Base-by-base conservation (phyloP, 2,329 filamentous ascomycete genomes). In the Trichophyton rubrum region DNA sequence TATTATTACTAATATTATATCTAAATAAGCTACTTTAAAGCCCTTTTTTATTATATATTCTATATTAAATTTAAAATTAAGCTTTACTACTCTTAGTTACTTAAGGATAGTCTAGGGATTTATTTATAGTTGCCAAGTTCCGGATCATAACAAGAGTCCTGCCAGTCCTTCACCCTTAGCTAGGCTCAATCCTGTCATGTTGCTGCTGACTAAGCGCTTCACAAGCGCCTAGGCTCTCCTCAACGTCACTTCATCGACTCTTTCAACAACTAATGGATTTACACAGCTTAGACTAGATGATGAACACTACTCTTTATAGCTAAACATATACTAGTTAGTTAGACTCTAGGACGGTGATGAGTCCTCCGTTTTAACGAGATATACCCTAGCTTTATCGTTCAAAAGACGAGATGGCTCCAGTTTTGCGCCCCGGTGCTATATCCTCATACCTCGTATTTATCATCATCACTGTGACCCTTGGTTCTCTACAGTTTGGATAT, bases 401-500 rank as follows among this genome's bases (percentile, higher is more conserved):
- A 51, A 51, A 13, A 24, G 20, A 15, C 20, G 3, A 55, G 15
- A 55, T 55, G 51, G 30, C 51, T 35, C 13, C 47, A 15, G 27
- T 3, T 13, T 35, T n/a, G 11, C 4, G 24, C 11, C 33, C 51
- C 2, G 20, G 11, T 13, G 4, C 17, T 57, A 77, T 90, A 60
- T 93, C 89, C 40, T 79, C 83, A 3, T 95, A 90, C 74, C 83
- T 97, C 67, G 71, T 93, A 68, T 83, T 89, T 69, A 76, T 93
- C 55, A 82, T 97, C 60, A 75, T 85, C 62, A 79, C 91, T 62
- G 84, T 88, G 49, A 95, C 90, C 0, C 76, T 96, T 17, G 93
- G 92, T 0, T 90, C 93, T 1, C 81, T 97, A 51, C 90, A 96
- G 69, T 99, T 96, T 71, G 93, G 93, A 64, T 96, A 89, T 74